A percentile compares a stretch with the other conserved stretches of the same genome.
These are phyloP conservation scores for Chalciporus piperatoides DNA, from an alignment of 1,284 basidiomycete genomes.

Conservation along the genomic window DNA sequence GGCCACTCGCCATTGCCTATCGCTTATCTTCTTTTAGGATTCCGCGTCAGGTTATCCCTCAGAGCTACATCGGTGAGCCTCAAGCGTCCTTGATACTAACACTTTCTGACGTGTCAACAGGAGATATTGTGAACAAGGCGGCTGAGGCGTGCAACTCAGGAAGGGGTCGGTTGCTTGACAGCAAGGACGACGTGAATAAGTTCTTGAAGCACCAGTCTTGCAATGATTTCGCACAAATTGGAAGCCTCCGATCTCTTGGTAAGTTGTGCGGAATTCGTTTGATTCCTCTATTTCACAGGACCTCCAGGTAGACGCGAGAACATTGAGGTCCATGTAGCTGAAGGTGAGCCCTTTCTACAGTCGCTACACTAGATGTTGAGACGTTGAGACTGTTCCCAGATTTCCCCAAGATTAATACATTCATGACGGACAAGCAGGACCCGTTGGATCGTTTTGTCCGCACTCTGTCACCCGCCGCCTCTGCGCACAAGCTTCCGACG, in stretches of 20 bases:
- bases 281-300: not conserved
- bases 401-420: conserved; percentile 42
- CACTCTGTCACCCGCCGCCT: conserved; percentile 50
- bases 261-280: not conserved
- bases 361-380: not conserved
- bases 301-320: not conserved
- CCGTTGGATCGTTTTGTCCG: conserved; percentile 60
- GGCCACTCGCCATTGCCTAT: not conserved
- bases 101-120: not conserved
- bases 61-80: conserved; percentile 4
- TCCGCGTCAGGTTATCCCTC: not conserved
- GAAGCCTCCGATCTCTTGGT: not conserved
- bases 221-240: not conserved
- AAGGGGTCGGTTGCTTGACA: not conserved
- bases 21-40: not conserved
- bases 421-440: conserved; percentile 48
- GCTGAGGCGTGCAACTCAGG: not conserved
- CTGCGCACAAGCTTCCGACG: conserved; percentile 58
- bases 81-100: not conserved
- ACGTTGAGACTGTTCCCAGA: conserved; percentile 34
- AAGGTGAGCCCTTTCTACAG: not conserved
- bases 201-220: conserved; percentile 2
- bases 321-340: not conserved
- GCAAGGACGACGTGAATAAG: not conserved
- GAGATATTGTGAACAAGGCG: not conserved